A percentile compares a stretch with the other conserved stretches of the same genome.
These are phyloP conservation scores for Uronychia binucleata DNA, from an alignment of 73 alveolate species.

Conservation along the genomic window DNA sequence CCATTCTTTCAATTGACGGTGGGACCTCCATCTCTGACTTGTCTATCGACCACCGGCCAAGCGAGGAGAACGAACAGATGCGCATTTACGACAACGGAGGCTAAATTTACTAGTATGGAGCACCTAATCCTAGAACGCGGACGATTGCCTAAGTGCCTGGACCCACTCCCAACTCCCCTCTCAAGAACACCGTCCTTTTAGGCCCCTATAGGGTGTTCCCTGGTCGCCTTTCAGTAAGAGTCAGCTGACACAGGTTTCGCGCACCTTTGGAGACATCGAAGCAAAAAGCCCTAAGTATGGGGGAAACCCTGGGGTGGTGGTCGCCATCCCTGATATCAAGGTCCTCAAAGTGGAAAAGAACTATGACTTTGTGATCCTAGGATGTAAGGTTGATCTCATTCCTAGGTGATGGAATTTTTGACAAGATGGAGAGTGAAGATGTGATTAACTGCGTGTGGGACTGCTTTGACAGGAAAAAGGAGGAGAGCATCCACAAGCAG, in stretches of 20 bases:
- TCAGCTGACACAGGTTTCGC: conserved; percentile 39
- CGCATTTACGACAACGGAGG: conserved; percentile 80
- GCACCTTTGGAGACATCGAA: conserved; percentile 86
- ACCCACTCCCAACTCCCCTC: not conserved
- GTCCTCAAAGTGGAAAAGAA: conserved; percentile 77
- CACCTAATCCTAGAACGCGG: conserved; percentile 49
- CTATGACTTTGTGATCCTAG: conserved; percentile 72
- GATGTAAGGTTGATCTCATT: conserved; percentile 14
- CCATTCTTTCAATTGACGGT: conserved; percentile 61
- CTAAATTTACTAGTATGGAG: conserved; percentile 52
- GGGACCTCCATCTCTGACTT: conserved; percentile 61
- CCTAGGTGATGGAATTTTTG: conserved; percentile 85
- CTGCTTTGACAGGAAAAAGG: not conserved
- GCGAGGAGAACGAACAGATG: conserved; percentile 67
- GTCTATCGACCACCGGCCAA: conserved; percentile 91
- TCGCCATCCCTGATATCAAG: conserved; percentile 85
- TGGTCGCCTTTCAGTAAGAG: conserved; percentile 77
- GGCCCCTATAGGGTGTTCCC: conserved; percentile 93
- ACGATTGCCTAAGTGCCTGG: conserved; percentile 18
- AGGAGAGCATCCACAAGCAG: conserved; percentile 58
- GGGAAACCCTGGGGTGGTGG: conserved; percentile 82
- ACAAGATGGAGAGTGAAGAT: conserved; percentile 74
- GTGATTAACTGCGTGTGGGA: conserved; percentile 76
- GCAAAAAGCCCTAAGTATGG: conserved; percentile 80
- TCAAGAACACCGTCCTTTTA: conserved; percentile 39